phyloP scores from a whole-genome alignment of 805 yeast genomes.

The Jamesozyma rosinii region DNA sequence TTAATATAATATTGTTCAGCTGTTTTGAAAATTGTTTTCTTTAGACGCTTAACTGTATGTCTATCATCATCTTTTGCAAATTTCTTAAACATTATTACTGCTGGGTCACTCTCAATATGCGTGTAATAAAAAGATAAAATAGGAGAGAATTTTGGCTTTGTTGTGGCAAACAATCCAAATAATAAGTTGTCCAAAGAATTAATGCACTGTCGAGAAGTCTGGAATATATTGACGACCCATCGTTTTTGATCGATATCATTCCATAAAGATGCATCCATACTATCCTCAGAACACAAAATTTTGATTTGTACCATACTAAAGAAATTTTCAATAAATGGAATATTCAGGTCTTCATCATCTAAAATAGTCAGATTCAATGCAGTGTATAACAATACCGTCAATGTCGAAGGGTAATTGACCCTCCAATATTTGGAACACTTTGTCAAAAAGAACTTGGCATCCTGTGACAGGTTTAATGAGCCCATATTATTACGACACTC shows the following conservation, averaged over 20 bases:
- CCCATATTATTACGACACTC: conserved; percentile 21
- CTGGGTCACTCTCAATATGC: conserved; percentile 40
- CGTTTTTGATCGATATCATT: conserved; percentile 39
- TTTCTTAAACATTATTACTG: conserved; percentile 15
- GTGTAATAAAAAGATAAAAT: conserved; percentile 41
- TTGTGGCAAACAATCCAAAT: conserved; percentile 33
- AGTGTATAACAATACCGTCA: conserved; percentile 41
- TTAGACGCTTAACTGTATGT: conserved; percentile 34
- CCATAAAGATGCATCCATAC: conserved; percentile 30
- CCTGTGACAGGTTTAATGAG: conserved; percentile 32
- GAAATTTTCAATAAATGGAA: conserved; percentile 27
- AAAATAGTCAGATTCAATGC: conserved; percentile 37
- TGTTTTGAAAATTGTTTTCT: conserved; percentile 31
- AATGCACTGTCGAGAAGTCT: conserved; percentile 40
- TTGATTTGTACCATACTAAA: conserved; percentile 27
- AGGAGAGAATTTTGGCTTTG: conserved; percentile 53
- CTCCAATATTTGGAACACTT: conserved; percentile 52
- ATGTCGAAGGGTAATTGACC: conserved; percentile 38
- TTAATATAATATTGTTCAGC: conserved; percentile 39
- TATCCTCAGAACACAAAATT: conserved; percentile 15
- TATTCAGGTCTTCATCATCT: conserved; percentile 25
- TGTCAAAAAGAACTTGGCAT: conserved; percentile 36
- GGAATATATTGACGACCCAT: conserved; percentile 40
- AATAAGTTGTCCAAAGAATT: conserved; percentile 37
- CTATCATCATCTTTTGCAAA: conserved; percentile 23